Evolutionary conservation across 1,284 basidiomycete genomes (phyloP).

Genomic region (Filobasidium uniguttulatum): DNA sequence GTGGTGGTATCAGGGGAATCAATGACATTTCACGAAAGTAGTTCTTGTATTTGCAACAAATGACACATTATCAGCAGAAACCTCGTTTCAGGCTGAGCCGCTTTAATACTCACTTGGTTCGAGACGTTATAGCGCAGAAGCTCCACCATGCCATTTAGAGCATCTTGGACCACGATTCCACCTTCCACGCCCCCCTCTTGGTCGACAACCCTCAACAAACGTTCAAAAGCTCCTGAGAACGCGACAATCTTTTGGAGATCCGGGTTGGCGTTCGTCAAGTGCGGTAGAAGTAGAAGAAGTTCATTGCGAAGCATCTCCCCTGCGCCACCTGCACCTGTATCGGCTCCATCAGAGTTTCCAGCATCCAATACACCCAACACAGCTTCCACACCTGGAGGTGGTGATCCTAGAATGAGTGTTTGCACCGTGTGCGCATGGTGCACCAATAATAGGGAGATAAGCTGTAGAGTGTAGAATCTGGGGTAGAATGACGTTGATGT

Average conservation of each 20-base stretch:
- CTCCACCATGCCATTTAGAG: constrained; percentile 67
- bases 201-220: constrained; percentile 74
- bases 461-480: constrained; percentile 73
- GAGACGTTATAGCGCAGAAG: constrained; percentile 85
- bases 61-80: not conserved
- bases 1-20: constrained; percentile 62
- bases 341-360: constrained; percentile 5
- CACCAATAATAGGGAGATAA: constrained; percentile 62
- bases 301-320: constrained; percentile 42
- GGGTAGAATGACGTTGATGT: constrained; percentile 55
- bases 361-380: constrained; percentile 32
- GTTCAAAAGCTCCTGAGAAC: constrained; percentile 95
- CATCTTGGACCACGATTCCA: constrained; percentile 74
- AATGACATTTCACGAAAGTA: constrained; percentile 90
- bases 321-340: constrained; percentile 31
- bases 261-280: constrained; percentile 68
- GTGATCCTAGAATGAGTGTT: constrained; percentile 56
- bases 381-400: constrained; percentile 32
- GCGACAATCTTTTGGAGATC: constrained; percentile 96
- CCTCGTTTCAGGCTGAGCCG: not conserved
- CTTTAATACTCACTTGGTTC: constrained; percentile 57
- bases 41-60: constrained; percentile 42
- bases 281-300: constrained; percentile 67
- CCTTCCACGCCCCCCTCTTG: constrained; percentile 86
- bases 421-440: constrained; percentile 71